Evolutionary conservation across 495 filamentous ascomycete genomes (phyloP).

Genomic region (Staphylotrichum longicolle): DNA sequence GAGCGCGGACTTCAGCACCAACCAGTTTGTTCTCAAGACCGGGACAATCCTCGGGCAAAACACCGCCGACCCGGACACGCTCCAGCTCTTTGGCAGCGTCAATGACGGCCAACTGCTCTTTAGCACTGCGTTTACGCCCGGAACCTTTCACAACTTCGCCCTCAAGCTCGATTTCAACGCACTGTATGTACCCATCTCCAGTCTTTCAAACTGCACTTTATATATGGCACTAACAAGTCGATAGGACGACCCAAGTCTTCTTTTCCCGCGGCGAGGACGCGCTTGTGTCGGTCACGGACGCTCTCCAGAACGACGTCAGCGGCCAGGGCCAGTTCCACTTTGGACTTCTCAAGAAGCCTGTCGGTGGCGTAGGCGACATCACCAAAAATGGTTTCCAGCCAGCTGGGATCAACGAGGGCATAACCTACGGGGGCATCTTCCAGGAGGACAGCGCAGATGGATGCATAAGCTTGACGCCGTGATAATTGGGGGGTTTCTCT

Average conservation of each 20-base stretch:
- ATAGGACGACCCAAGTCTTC: conserved; percentile 29
- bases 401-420: conserved; percentile 43
- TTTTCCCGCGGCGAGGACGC: conserved; percentile 38
- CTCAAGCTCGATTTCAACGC: conserved; percentile 44
- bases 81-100: conserved; percentile 42
- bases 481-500: background rate
- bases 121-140: conserved; percentile 37
- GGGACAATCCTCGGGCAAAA: conserved; percentile 41
- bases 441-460: conserved; percentile 41
- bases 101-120: conserved; percentile 42
- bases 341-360: conserved; percentile 46
- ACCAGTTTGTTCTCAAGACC: conserved; percentile 50
- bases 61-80: conserved; percentile 36
- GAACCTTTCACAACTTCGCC: conserved; percentile 49
- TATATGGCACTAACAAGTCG: background rate
- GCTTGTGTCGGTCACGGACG: conserved; percentile 36
- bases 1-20: conserved; percentile 46
- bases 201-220: background rate
- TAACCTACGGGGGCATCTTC: conserved; percentile 50
- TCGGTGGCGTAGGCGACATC: conserved; percentile 37
- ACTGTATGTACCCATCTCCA: conserved; percentile 29
- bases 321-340: conserved; percentile 51
- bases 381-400: conserved; percentile 43
- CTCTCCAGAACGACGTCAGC: conserved; percentile 40
- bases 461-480: conserved; percentile 33